A percentile compares a stretch with the other conserved stretches of the same genome.
These are phyloP conservation scores for Penicillium coffeae DNA, from an alignment of 495 filamentous ascomycete species.

Conservation along the genomic window DNA sequence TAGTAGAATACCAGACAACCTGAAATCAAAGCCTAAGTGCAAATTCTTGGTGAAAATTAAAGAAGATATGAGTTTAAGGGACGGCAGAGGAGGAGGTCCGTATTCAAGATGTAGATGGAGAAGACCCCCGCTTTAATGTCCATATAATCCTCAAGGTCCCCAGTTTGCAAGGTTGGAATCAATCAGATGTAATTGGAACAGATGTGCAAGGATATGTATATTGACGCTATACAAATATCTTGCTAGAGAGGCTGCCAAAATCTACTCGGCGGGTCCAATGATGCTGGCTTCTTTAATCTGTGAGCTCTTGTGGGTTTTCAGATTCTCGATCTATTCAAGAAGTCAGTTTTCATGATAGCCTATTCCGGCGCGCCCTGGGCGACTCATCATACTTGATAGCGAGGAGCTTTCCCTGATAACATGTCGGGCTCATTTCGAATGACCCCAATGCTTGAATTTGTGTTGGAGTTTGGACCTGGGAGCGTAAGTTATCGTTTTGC, in stretches of 20 bases:
- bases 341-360: slow-evolving; percentile 4
- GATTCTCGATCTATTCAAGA: slow-evolving; percentile 28
- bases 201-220: background rate
- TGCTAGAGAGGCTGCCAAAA: no score
- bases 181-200: background rate
- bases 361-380: background rate
- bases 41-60: no score
- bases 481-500: background rate
- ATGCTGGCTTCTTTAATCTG: slow-evolving; percentile 35
- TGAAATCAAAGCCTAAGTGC: no score
- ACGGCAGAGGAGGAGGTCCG: background rate
- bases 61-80: background rate
- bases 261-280: slow-evolving; percentile 29
- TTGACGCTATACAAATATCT: background rate
- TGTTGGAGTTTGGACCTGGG: slow-evolving; percentile 27
- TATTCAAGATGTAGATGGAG: background rate
- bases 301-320: slow-evolving; percentile 29
- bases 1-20: background rate
- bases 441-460: slow-evolving; percentile 23
- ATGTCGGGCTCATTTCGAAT: slow-evolving; percentile 17
- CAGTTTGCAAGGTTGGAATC: background rate
- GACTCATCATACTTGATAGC: background rate
- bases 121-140: background rate
- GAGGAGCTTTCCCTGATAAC: slow-evolving; percentile 12
- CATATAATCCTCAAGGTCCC: background rate